phyloP scores from a whole-genome alignment of 2,329 filamentous ascomycete genomes.

The Cladosporium velox region DNA sequence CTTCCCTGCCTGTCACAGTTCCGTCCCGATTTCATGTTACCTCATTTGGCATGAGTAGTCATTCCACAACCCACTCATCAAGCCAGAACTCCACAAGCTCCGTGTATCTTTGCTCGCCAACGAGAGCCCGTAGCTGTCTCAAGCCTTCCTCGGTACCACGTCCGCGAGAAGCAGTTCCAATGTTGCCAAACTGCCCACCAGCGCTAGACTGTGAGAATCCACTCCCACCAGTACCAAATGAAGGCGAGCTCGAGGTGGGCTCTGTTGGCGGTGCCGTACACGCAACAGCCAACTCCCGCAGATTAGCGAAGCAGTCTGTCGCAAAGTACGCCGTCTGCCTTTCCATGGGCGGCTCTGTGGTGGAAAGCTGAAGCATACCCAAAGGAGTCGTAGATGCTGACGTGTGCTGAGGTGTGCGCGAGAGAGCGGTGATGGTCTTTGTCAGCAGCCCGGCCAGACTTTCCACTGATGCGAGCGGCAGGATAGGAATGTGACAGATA shows the following conservation, averaged over 20 bases:
- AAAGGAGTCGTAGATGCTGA: constrained; percentile 19
- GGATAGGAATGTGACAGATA: constrained; percentile 31
- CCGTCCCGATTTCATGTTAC: neutral
- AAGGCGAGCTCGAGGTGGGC: constrained; percentile 23
- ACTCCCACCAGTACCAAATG: neutral
- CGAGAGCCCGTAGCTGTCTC: constrained; percentile 35
- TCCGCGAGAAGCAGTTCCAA: constrained; percentile 26
- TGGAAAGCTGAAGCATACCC: constrained; percentile 33
- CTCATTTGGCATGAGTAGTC: neutral
- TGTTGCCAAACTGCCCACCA: constrained; percentile 30
- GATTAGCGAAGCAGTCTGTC: constrained; percentile 31
- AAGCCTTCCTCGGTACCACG: constrained; percentile 25
- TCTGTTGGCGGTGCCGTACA: constrained; percentile 20
- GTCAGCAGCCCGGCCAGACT: constrained; percentile 29
- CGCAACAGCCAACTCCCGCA: constrained; percentile 28
- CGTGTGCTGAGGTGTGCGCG: neutral
- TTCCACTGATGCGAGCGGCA: constrained; percentile 30
- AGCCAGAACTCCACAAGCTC: constrained; percentile 44
- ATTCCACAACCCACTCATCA: constrained; percentile 37
- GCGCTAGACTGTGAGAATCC: neutral
- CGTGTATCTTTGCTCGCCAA: constrained; percentile 36
- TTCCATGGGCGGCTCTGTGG: constrained; percentile 28
- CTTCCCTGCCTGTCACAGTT: neutral
- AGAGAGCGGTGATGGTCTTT: constrained; percentile 2
- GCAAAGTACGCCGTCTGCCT: constrained; percentile 30